A percentile compares a stretch with the other conserved stretches of the same genome.
phyloP scores from a whole-genome alignment of 345 rosid genomes.

The Psidium guajava region DNA sequence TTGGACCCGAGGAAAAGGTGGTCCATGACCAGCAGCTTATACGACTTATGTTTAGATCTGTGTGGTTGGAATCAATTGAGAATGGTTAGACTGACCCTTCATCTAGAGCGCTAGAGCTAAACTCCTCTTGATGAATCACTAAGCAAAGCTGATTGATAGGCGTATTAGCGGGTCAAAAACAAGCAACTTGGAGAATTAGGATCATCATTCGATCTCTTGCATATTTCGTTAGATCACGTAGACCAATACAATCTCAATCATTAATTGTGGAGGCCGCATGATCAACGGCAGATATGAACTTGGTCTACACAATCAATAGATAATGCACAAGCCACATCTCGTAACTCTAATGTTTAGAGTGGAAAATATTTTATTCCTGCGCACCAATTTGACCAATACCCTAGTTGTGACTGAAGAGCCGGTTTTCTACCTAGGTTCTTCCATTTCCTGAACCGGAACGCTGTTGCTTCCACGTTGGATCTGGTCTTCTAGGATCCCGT shows the following conservation, averaged over 20 bases:
- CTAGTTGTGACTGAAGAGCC: background rate
- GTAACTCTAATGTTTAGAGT: background rate
- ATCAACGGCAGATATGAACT: background rate
- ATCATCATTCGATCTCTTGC: background rate
- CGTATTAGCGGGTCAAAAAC: background rate
- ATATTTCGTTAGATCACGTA: background rate
- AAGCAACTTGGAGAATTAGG: background rate
- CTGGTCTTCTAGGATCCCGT: background rate
- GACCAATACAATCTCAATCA: background rate
- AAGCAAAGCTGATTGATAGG: background rate
- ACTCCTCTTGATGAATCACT: background rate
- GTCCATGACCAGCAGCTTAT: background rate
- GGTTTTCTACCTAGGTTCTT: background rate
- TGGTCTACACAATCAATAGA: accelerated
- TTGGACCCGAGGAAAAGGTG: background rate
- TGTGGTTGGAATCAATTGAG: background rate
- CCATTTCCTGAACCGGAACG: background rate
- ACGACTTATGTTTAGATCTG: background rate
- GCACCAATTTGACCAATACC: background rate
- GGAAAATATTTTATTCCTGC: background rate
- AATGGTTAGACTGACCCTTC: background rate
- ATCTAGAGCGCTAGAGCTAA: background rate
- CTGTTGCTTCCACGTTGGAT: background rate
- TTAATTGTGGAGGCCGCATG: background rate
- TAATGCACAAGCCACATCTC: background rate